Base-by-base conservation (phyloP, 129 eudicot genomes). In the Ambrosia trifida region DNA sequence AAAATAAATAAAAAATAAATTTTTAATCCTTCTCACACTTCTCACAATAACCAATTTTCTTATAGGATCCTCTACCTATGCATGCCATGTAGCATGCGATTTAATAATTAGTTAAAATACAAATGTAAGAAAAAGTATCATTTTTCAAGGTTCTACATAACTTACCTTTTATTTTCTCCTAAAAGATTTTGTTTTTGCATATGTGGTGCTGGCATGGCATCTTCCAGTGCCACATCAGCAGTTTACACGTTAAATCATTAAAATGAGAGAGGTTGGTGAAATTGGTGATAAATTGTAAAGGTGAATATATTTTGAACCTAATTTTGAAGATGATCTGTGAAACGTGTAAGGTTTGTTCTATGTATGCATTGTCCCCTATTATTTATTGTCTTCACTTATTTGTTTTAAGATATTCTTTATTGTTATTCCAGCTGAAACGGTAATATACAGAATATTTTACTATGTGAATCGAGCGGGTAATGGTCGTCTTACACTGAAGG, bases 401-500 rank as follows among this genome's bases (percentile, higher is more conserved):
- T 1, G 36, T 81, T 24, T 36, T 76, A 47, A 63, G 46, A 49
- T 76, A 54, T 66, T 59, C 44, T 57, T 76, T 78, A 54, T 46
- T 79, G 40, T 40, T 38, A 20, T 64, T 75, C 28, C 88, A 87
- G 89, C 92, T 82, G 89, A 84, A 78, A 87, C 92, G 74, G 92
- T 87, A 56, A 78, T 86, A 80, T 83, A 86, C 86, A 75, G 92
- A 84, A 87, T 87, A 38, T 87, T 84, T 80, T 87, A 84, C 81
- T 81, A 87, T 52, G 81, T 84, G 63, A 87, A 84, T 76, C 74
- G 89, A 69, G 74, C 78, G 66, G 88, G 88, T 71, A 86, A 80
- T 75, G 91, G 91, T 32, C 85, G 76, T 71, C 80, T 86, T 72
- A 86, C 91, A 24, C 84, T 87, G 4, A 79, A 80, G 72, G 89